Evolutionary conservation across 768 basidiomycete genomes (phyloP), one percentile per base, ranked within the genome.

Genomic region (Mycena belliarum): DNA sequence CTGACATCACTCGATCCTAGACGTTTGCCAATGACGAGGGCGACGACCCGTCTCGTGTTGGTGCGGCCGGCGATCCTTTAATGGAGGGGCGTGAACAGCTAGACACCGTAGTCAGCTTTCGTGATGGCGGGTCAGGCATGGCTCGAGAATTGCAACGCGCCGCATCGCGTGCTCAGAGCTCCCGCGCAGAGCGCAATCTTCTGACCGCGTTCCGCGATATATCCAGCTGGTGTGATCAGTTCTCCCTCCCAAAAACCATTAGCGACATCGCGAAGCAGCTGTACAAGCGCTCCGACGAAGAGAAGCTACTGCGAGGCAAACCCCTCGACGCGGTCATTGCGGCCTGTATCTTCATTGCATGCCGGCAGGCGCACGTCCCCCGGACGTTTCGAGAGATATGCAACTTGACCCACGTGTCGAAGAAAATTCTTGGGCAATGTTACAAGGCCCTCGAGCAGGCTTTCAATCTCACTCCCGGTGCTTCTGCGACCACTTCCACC

Each of bases 1-100:
- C 28, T 52, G 65, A 60, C 52, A 33, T 59, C 57, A 55, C 49
- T 48, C 38, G 49, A 64, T 59, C 57, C 16, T 67, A 98, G 91
- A 98, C 97, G 60, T 99, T 99, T 74, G 97, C 97, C 64, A 97
- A 98, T 70, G 96, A 98, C 67, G 97, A 99, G 79, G 95, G 96
- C 61, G 96, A 98, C 72, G 97, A 99, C 72, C 97, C 97, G 61
- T 98, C 97, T 64, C 97, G 97, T 89, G 97, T 99, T 65, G 97
- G 97, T 76, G 95, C 93, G 52, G 94, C 95, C 42, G 85, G 89
- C 20, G 94, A 98, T 73, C 93, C 95, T 28, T 76, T 95, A 41
- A 81, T 98, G 76, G 94, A 98, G 72, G 95, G 94, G 37, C 88
- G 93, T 66, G 95, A 97, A 68, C 91, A 96, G 71, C 83, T 98